A percentile compares a stretch with the other conserved stretches of the same genome.
Conservation (phyloP, 2,329 filamentous ascomycete species). For the Neoascochyta sp. region DNA sequence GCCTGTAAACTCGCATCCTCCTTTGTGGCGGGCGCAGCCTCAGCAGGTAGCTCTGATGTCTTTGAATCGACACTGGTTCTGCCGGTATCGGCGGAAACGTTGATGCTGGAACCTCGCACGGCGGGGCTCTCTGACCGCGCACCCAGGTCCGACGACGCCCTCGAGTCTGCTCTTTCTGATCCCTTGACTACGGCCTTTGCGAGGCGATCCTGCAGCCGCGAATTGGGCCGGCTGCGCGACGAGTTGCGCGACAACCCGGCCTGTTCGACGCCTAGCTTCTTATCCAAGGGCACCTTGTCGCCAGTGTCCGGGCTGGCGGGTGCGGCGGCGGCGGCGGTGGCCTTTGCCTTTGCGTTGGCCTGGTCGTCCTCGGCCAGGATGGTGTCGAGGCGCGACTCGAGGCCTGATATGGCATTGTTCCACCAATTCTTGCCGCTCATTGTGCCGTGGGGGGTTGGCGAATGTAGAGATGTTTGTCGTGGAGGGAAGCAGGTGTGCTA, state of each 20-base stretch:
- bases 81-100: constrained; percentile 32
- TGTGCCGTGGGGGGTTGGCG: constrained; percentile 4
- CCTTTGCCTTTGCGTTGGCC: constrained; percentile 42
- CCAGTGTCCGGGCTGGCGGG: constrained; percentile 25
- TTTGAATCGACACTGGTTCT: constrained; percentile 46
- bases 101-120: constrained; percentile 25
- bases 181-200: constrained; percentile 82
- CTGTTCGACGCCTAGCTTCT: constrained; percentile 31
- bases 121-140: constrained; percentile 55
- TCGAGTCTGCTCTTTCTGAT: constrained; percentile 50
- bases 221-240: constrained; percentile 66
- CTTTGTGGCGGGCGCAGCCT: constrained; percentile 9
- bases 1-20: constrained; percentile 12
- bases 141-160: constrained; percentile 48
- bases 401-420: constrained; percentile 82
- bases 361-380: constrained; percentile 80
- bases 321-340: constrained; percentile 37
- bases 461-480: constrained; percentile 2
- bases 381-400: constrained; percentile 88
- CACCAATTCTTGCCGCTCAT: constrained; percentile 35
- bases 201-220: constrained; percentile 82
- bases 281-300: constrained; percentile 27
- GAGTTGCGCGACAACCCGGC: constrained; percentile 56
- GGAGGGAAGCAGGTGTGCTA: constrained; percentile 9
- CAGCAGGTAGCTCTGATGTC: constrained; percentile 27